Conservation (phyloP, 176 grass and related monocot genomes). For the Poa annua region DNA sequence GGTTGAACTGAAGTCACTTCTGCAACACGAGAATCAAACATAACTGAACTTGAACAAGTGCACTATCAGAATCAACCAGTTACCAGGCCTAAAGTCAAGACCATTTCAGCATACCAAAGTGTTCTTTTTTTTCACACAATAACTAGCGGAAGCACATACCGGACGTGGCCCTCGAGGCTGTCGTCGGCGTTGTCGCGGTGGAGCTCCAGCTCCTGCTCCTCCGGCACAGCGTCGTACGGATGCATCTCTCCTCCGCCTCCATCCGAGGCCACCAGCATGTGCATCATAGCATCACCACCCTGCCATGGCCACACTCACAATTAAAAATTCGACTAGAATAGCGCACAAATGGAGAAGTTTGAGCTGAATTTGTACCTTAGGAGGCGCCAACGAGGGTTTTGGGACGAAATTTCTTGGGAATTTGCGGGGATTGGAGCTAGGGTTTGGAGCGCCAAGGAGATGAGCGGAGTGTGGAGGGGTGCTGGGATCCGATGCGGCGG, state of each 20-base stretch:
- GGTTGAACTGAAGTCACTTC: neutral
- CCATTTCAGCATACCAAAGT: slow-evolving; percentile 1
- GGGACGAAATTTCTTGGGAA: slow-evolving; percentile 20
- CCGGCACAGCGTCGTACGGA: slow-evolving; percentile 6
- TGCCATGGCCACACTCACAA: slow-evolving; percentile 40
- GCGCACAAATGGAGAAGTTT: neutral
- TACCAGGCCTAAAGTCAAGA: neutral
- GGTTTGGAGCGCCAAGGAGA: slow-evolving; percentile 49
- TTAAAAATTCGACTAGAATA: slow-evolving; percentile 2
- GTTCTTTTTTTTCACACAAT: slow-evolving; percentile 20
- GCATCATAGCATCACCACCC: slow-evolving; percentile 65
- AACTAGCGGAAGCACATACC: slow-evolving; percentile 37
- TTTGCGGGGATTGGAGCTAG: slow-evolving; percentile 48
- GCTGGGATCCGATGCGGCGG: slow-evolving; percentile 49
- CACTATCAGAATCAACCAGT: neutral
- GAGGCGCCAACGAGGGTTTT: neutral
- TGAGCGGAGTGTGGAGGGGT: slow-evolving; percentile 32
- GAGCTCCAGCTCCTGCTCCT: slow-evolving; percentile 57
- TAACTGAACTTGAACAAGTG: slow-evolving; percentile 22
- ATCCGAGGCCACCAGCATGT: slow-evolving; percentile 63
- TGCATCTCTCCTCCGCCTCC: slow-evolving; percentile 52
- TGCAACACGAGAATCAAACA: slow-evolving; percentile 29
- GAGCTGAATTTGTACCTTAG: neutral
- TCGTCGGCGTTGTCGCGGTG: slow-evolving; percentile 49
- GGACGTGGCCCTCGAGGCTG: slow-evolving; percentile 57